Percentiles rank a stretch among this genome's conserved stretches.
Conservation (phyloP, 2,329 filamentous ascomycete genomes). For the Fusarium brevicatenulatum region DNA sequence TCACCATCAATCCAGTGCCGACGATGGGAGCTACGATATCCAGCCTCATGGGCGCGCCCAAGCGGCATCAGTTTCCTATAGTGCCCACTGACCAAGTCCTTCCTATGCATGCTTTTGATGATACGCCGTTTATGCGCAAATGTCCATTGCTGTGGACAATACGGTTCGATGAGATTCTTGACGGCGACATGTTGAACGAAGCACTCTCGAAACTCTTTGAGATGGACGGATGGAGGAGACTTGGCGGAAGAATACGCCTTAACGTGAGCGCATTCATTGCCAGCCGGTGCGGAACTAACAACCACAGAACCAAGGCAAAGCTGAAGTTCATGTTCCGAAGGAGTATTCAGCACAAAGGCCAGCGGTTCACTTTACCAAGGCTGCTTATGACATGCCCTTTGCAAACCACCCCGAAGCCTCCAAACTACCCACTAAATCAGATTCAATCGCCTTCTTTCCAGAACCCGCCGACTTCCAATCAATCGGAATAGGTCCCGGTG, state of each 20-base stretch:
- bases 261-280: background rate
- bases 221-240: constrained; percentile 55
- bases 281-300: background rate
- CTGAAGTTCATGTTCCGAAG: constrained; percentile 49
- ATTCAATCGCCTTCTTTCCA: background rate
- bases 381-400: constrained; percentile 49
- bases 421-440: constrained; percentile 46
- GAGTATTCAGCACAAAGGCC: constrained; percentile 48
- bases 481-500: background rate
- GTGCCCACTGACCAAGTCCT: constrained; percentile 40
- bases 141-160: constrained; percentile 43
- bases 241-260: constrained; percentile 49
- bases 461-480: background rate
- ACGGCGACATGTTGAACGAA: constrained; percentile 48
- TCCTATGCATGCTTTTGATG: constrained; percentile 49
- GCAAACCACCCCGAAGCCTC: constrained; percentile 54
- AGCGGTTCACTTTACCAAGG: constrained; percentile 54
- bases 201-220: constrained; percentile 24
- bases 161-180: constrained; percentile 45
- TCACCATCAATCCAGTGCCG: background rate
- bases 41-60: background rate
- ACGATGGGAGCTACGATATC: background rate
- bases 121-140: constrained; percentile 34
- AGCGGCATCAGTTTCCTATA: background rate
- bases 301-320: constrained; percentile 21